These are phyloP conservation scores for Rubia tinctorum DNA, from an alignment of 305 asterid species.

Conservation along the genomic window DNA sequence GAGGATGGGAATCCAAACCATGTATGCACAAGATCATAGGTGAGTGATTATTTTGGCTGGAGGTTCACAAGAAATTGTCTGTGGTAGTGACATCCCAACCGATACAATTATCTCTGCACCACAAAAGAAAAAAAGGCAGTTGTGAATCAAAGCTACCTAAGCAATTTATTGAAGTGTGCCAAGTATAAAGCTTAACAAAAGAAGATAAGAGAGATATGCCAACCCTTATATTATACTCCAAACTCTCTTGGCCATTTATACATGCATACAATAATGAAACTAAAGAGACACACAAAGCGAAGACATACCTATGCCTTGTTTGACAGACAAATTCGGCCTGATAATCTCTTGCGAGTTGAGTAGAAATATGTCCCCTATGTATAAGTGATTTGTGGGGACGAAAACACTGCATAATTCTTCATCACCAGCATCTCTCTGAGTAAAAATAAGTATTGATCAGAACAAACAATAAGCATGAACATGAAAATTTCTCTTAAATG, in stretches of 20 bases:
- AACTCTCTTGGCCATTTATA: neutral
- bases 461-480: conserved; percentile 16
- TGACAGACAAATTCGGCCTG: conserved; percentile 84
- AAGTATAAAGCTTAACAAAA: neutral
- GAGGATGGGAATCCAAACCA: neutral
- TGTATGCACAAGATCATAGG: conserved; percentile 36
- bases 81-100: conserved; percentile 96
- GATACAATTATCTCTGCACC: conserved; percentile 87
- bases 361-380: conserved; percentile 86
- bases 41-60: conserved; percentile 34
- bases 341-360: conserved; percentile 80
- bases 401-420: conserved; percentile 90
- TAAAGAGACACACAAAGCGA: conserved; percentile 8
- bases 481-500: neutral
- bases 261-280: conserved; percentile 9
- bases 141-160: neutral
- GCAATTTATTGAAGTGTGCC: neutral
- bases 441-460: conserved; percentile 16
- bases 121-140: conserved; percentile 2
- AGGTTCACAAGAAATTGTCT: conserved; percentile 52
- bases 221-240: neutral
- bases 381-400: conserved; percentile 93
- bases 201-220: neutral
- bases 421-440: conserved; percentile 78
- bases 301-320: conserved; percentile 83